Percentiles rank a stretch among this genome's conserved stretches.
Conservation (phyloP, 2,329 filamentous ascomycete species). For the Pseudogymnoascus sp. region DNA sequence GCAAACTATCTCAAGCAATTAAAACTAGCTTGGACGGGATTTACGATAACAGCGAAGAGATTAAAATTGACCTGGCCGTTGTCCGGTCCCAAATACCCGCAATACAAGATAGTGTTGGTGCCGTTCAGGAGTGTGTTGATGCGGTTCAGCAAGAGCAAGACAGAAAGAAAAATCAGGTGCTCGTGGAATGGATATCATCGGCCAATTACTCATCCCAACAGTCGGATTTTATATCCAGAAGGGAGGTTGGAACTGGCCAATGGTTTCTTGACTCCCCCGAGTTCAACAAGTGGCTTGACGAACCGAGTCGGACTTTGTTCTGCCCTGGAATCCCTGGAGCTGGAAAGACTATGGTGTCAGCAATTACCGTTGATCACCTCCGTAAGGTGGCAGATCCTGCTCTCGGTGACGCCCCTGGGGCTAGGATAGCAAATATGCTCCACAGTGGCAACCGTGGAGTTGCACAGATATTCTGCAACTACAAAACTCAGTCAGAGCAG, state of each 20-base stretch:
- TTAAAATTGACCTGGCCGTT: neutral
- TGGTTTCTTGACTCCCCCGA: conserved; percentile 18
- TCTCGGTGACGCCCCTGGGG: neutral
- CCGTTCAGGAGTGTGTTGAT: neutral
- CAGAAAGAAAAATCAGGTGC: neutral
- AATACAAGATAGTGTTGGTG: neutral
- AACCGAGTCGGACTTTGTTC: conserved; percentile 13
- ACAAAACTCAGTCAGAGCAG: conserved; percentile 27
- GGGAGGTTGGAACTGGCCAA: conserved; percentile 29
- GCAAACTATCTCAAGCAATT: neutral
- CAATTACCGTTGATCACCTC: neutral
- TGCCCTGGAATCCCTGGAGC: conserved; percentile 15
- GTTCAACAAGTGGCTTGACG: conserved; percentile 13
- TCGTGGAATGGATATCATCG: conserved; percentile 35
- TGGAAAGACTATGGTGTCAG: neutral
- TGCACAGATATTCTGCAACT: conserved; percentile 35
- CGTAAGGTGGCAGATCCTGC: neutral
- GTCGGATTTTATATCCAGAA: conserved; percentile 32
- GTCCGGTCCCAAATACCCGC: neutral
- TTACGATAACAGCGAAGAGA: neutral
- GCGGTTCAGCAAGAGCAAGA: neutral
- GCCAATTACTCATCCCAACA: conserved; percentile 36
- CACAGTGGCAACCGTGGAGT: conserved; percentile 22
- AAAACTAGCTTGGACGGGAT: neutral
- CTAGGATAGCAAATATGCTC: neutral